Evolutionary conservation across 2,329 filamentous ascomycete species (phyloP), one percentile per base, ranked within the genome.

Genomic region (Cryphonectria japonica): DNA sequence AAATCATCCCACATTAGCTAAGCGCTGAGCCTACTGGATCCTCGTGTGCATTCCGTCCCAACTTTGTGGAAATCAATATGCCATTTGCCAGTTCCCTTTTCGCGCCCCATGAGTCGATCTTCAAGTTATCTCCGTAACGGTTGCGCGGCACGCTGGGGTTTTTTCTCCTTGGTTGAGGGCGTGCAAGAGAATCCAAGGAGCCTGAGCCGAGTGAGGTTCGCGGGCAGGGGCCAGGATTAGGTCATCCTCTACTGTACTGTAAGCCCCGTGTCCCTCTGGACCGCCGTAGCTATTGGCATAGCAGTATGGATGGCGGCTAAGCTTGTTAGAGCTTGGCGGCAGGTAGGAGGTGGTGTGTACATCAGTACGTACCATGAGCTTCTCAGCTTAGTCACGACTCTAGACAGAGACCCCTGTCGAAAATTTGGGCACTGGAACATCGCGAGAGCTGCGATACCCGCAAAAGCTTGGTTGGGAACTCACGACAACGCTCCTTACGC

Each of bases 1-100:
- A 78, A 78, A 77, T 77, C 77, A 79, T 79, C 75, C 65, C 57
- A 63, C 54, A 16, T 75, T 75, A 75, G 67, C 62, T 76, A 77
- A 78, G 76, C 74, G 69, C 71, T 72, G 67, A 39, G 46, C 46
- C 46, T 54, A 75, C 75, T 76, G 72, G 72, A 16, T 54, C 22
- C 69, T 46, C 68, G 54, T 41, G 52, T 14, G 41, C 64, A 37
- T 37, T 37, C 52, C 60, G 11, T 68, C 66, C 52, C 66, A 14
- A 62, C 43, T 60, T 39, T 46, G 32, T 37, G 29, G 34, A 50
- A 7, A 11, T 26, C 13, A 34, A 50, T 13, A 64, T 46, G 34
- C 41, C 29, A 41, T 61, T 41, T 19, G 26, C 16, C 65, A 41
- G 37, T 39, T 39, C 50, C 60, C 34, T 2, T 50, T 22, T 19